A percentile compares a stretch with the other conserved stretches of the same genome.
phyloP scores from a whole-genome alignment of 768 basidiomycete species.

The Naematelia aurantialba region DNA sequence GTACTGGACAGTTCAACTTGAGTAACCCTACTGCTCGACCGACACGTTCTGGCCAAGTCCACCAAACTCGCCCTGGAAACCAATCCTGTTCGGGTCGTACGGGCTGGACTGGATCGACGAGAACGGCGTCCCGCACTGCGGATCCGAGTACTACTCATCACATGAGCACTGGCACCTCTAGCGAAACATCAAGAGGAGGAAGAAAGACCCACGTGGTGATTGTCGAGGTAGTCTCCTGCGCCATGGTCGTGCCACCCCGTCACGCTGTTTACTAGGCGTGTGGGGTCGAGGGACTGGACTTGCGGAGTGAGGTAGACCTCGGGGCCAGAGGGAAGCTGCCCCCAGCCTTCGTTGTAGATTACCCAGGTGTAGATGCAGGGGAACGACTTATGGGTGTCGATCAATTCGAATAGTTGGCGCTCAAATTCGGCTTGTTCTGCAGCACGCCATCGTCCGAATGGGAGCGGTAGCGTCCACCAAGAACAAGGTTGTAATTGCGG shows the following conservation, averaged over 20 bases:
- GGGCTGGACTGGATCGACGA: constrained; percentile 7
- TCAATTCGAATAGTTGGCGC: constrained; percentile 15
- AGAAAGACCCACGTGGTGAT: constrained; percentile 22
- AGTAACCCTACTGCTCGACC: constrained; percentile 31
- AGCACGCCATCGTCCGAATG: background rate
- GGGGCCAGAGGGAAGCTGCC: constrained; percentile 16
- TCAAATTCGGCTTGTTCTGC: constrained; percentile 23
- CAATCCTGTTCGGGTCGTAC: constrained; percentile 24
- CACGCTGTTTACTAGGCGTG: constrained; percentile 15
- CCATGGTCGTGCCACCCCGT: constrained; percentile 27
- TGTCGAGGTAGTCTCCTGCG: constrained; percentile 25
- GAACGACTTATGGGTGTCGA: constrained; percentile 25
- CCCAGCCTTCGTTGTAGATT: constrained; percentile 32
- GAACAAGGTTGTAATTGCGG: background rate
- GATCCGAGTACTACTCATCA: constrained; percentile 20
- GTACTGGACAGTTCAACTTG: background rate
- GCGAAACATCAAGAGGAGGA: background rate
- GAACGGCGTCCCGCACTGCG: constrained; percentile 16
- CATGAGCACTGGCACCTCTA: background rate
- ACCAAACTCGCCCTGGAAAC: constrained; percentile 31
- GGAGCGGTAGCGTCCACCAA: background rate
- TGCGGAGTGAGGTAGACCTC: constrained; percentile 16
- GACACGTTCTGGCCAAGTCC: constrained; percentile 22
- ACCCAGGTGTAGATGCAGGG: constrained; percentile 28
- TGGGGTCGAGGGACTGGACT: constrained; percentile 21